Evolutionary conservation across 352 stramenopile genomes (phyloP).

Genomic region (Thraustochytrium sp.): DNA sequence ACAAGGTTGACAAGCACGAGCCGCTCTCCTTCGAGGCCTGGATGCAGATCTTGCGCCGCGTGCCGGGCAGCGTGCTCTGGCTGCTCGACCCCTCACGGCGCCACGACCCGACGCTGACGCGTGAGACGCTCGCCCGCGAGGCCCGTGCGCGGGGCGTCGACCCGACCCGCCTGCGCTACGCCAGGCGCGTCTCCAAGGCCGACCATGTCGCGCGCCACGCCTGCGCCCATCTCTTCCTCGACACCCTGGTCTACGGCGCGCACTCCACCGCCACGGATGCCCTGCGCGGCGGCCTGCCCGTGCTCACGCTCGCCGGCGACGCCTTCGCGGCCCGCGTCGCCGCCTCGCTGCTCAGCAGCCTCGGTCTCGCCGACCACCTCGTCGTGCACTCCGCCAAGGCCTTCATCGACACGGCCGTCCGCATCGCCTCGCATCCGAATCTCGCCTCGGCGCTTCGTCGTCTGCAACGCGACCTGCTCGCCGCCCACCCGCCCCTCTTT

Average conservation of each 20-base stretch:
- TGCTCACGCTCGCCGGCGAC: slow-evolving; percentile 69
- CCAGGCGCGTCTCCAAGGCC: slow-evolving; percentile 56
- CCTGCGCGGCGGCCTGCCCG: slow-evolving; percentile 75
- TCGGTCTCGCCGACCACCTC: neutral
- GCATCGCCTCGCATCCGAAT: neutral
- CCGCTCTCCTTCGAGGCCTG: slow-evolving; percentile 80
- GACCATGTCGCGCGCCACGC: slow-evolving; percentile 70
- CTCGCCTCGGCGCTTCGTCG: neutral
- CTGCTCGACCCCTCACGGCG: slow-evolving; percentile 62
- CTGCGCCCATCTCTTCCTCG: slow-evolving; percentile 81
- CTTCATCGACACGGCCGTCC: slow-evolving; percentile 25
- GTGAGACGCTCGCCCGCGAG: slow-evolving; percentile 56
- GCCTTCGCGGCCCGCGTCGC: slow-evolving; percentile 35
- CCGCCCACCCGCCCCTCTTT: neutral
- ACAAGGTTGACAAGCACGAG: slow-evolving; percentile 92
- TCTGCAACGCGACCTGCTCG: neutral
- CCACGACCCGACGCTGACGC: slow-evolving; percentile 50
- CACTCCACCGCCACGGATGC: slow-evolving; percentile 86
- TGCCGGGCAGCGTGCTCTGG: slow-evolving; percentile 82
- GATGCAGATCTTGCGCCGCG: slow-evolving; percentile 85
- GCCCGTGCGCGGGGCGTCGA: slow-evolving; percentile 64
- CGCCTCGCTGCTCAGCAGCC: neutral
- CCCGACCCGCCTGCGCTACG: slow-evolving; percentile 64
- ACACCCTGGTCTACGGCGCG: slow-evolving; percentile 88
- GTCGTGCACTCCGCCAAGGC: slow-evolving; percentile 5